These are phyloP conservation scores for Novakomyces olei DNA, from an alignment of 805 yeast genomes.

Conservation along the genomic window DNA sequence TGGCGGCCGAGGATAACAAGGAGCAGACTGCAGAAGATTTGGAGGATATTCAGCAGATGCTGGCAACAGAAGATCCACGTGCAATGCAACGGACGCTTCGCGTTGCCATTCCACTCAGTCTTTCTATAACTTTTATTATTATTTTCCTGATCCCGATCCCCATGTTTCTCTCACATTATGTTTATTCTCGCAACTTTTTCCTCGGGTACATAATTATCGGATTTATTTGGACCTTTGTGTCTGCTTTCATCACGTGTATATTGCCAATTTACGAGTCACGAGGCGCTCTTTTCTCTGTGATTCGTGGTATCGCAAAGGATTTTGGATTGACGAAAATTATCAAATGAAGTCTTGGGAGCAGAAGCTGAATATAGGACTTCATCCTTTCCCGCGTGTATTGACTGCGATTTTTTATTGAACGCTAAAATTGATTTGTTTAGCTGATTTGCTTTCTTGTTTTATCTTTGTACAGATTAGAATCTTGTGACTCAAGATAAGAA, in stretches of 20 bases:
- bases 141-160: conserved; percentile 73
- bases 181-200: conserved; percentile 48
- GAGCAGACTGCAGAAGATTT: not conserved
- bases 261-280: conserved; percentile 28
- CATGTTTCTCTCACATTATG: conserved; percentile 52
- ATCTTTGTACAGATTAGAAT: too few species aligned
- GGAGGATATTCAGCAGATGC: not conserved
- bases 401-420: too few species aligned
- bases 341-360: too few species aligned
- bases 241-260: conserved; percentile 10
- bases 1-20: not conserved
- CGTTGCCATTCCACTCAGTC: conserved; percentile 4
- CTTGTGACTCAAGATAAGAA: too few species aligned
- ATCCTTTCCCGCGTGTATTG: too few species aligned
- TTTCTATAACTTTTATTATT: conserved; percentile 26
- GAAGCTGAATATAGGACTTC: too few species aligned
- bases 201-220: conserved; percentile 68
- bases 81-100: not conserved
- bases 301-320: too few species aligned
- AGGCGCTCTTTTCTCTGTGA: conserved; percentile 14
- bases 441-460: too few species aligned
- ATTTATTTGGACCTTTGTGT: conserved; percentile 33
- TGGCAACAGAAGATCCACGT: not conserved
- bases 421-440: too few species aligned
- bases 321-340: too few species aligned